These are phyloP conservation scores for Ustilago curta DNA, from an alignment of 1,284 basidiomycete genomes.

Conservation along the genomic window DNA sequence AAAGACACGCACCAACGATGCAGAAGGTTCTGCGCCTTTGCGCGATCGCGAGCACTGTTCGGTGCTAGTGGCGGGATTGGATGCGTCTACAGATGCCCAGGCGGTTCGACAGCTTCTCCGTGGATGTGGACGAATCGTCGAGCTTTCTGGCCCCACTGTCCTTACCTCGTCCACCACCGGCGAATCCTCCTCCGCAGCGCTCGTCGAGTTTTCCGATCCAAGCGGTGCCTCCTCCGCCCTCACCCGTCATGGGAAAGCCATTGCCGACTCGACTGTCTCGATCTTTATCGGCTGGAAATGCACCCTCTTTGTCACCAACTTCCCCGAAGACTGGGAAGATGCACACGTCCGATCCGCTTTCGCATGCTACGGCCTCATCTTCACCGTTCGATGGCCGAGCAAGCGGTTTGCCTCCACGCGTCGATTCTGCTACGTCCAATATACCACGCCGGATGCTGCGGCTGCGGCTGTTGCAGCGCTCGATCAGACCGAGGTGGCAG, in stretches of 20 bases:
- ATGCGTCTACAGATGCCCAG: conserved; percentile 74
- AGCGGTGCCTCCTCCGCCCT: conserved; percentile 79
- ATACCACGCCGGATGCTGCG: conserved; percentile 81
- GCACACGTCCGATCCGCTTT: conserved; percentile 80
- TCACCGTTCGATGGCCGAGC: conserved; percentile 97
- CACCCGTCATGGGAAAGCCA: conserved; percentile 90
- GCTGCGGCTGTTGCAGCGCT: conserved; percentile 83
- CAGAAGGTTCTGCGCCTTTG: conserved; percentile 1
- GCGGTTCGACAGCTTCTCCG: conserved; percentile 83
- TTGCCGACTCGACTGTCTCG: conserved; percentile 75
- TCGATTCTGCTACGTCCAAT: conserved; percentile 95
- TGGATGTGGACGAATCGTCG: conserved; percentile 72
- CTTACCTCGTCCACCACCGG: conserved; percentile 40
- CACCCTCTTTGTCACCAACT: conserved; percentile 96
- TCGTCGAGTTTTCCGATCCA: conserved; percentile 70
- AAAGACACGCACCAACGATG: conserved; percentile 53
- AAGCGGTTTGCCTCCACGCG: conserved; percentile 91
- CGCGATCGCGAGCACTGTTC: conserved; percentile 95
- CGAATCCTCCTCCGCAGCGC: conserved; percentile 58
- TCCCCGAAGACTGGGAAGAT: conserved; percentile 87
- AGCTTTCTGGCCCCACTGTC: conserved; percentile 53
- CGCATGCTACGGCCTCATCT: conserved; percentile 84
- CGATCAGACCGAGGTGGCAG: conserved; percentile 78
- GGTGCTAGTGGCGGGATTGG: conserved; percentile 84
- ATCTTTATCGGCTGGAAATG: conserved; percentile 93